Conservation (phyloP, 75 land plant genomes). For the Adiantum capillusveneris region DNA sequence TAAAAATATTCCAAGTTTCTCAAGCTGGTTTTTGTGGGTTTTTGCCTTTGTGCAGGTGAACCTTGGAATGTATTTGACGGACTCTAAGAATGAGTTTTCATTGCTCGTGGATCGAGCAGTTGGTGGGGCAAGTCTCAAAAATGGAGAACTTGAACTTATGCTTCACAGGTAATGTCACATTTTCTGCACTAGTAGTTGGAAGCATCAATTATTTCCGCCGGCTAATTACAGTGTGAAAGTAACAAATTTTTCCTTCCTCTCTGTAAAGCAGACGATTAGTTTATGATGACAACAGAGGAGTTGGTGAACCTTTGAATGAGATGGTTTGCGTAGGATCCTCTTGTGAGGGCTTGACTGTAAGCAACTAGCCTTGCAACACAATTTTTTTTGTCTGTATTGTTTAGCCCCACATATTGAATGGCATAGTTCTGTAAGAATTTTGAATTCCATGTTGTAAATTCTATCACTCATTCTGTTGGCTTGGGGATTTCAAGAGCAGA, state of each 20-base stretch:
- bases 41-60: constrained; percentile 40
- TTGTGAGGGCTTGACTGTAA: constrained; percentile 66
- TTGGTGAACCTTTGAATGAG: constrained; percentile 69
- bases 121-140: constrained; percentile 64
- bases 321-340: constrained; percentile 28
- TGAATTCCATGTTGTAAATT: no score
- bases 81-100: constrained; percentile 52
- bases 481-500: no score
- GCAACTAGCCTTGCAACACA: constrained; percentile 1
- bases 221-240: no score
- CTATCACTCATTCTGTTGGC: no score
- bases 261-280: constrained; percentile 40
- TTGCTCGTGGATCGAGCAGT: constrained; percentile 68
- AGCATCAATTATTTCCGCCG: no score
- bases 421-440: no score
- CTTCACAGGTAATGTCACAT: constrained; percentile 56
- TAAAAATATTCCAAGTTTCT: no score
- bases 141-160: constrained; percentile 74
- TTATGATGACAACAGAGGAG: constrained; percentile 59
- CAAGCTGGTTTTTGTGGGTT: no score
- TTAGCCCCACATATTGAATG: no score
- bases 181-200: no score
- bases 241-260: not conserved
- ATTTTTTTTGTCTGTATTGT: no score
- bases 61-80: constrained; percentile 56